Conservation (phyloP, 768 basidiomycete species). For the Tulasnella sp. region DNA sequence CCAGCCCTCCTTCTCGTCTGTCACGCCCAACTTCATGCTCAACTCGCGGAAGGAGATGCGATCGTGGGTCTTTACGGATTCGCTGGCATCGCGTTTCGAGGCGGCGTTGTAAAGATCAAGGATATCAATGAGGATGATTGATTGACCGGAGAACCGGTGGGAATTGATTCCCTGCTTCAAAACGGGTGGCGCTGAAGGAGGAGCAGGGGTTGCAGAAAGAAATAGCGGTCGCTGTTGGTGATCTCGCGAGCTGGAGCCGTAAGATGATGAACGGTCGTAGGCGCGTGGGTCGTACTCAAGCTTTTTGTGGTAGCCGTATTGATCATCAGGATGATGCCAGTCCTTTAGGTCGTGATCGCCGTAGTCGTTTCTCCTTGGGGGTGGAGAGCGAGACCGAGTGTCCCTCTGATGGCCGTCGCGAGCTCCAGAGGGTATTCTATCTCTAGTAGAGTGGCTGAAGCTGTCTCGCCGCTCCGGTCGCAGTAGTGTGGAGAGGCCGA, state of each 20-base stretch:
- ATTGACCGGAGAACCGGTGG: background rate
- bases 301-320: background rate
- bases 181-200: background rate
- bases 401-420: background rate
- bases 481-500: background rate
- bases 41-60: slow-evolving; percentile 1
- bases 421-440: background rate
- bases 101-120: slow-evolving; percentile 5
- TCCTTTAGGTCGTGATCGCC: too few species aligned
- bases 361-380: background rate
- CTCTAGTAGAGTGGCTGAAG: background rate
- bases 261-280: background rate
- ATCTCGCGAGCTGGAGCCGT: background rate
- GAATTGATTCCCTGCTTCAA: too few species aligned
- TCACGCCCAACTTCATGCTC: slow-evolving; percentile 1
- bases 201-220: background rate
- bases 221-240: background rate
- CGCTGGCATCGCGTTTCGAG: background rate
- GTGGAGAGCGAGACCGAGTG: background rate
- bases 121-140: slow-evolving; percentile 8
- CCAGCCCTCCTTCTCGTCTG: slow-evolving; percentile 7
- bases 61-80: background rate
- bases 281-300: background rate
- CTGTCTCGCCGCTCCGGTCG: background rate
- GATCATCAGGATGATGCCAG: background rate